These are phyloP conservation scores for Ichthyophonus hoferi DNA, from an alignment of 208 protist genomes.

Conservation along the genomic window DNA sequence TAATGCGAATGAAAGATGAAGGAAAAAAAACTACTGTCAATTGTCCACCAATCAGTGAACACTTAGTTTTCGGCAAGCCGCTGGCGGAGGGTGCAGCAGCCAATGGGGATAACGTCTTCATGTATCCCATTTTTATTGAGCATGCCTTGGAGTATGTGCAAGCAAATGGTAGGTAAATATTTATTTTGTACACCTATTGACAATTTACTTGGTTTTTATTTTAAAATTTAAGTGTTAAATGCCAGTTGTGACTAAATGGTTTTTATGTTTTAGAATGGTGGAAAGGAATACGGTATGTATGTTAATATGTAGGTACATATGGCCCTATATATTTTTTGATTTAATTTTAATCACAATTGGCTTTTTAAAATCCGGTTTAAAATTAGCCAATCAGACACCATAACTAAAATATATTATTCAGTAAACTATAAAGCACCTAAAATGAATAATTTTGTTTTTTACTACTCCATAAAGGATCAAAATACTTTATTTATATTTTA, in stretches of 20 bases:
- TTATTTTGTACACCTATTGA: not conserved
- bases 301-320: no score
- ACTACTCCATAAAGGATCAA: not conserved
- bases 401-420: not conserved
- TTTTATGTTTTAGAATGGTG: not conserved
- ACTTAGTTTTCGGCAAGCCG: not conserved
- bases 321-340: not conserved
- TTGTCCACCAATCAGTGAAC: no score
- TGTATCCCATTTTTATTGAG: constrained; percentile 11
- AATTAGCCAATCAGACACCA: not conserved
- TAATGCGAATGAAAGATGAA: no score
- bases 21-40: no score
- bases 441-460: not conserved
- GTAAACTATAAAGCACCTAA: not conserved
- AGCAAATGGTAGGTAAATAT: not conserved
- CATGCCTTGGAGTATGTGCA: not conserved
- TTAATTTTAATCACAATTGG: not conserved
- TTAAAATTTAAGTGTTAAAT: not conserved
- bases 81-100: not conserved
- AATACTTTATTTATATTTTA: not conserved
- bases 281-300: no score
- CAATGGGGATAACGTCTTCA: not conserved
- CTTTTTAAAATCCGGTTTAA: not conserved
- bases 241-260: not conserved
- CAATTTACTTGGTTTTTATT: not conserved